These are phyloP conservation scores for Trametes meyenii DNA, from an alignment of 768 basidiomycete species.

Conservation along the genomic window DNA sequence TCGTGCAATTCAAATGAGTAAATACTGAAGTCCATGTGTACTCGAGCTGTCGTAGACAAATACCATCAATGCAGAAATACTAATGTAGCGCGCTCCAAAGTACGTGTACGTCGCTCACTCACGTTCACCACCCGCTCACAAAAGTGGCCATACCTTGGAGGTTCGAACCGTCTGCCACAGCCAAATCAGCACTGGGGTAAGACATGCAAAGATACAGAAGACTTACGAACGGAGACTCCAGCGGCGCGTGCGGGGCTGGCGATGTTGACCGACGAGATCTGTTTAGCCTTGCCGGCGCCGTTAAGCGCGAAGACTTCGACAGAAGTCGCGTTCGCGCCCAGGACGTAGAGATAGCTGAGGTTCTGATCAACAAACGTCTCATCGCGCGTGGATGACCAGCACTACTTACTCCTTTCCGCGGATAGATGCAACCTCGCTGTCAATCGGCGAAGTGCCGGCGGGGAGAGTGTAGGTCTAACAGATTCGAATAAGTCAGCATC, in stretches of 20 bases:
- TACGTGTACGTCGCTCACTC: not conserved
- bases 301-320: conserved; percentile 43
- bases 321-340: conserved; percentile 40
- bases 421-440: conserved; percentile 33
- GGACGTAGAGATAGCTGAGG: conserved; percentile 45
- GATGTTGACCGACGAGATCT: conserved; percentile 38
- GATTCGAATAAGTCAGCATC: not conserved
- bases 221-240: conserved; percentile 37
- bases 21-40: no score
- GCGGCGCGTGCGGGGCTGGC: conserved; percentile 35
- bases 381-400: no score
- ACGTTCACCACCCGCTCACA: conserved; percentile 6
- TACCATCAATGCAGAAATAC: not conserved
- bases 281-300: conserved; percentile 40
- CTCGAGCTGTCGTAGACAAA: not conserved
- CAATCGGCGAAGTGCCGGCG: conserved; percentile 28
- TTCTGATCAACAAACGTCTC: not conserved
- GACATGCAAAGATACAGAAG: not conserved
- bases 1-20: no score
- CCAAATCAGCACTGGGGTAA: not conserved
- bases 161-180: conserved; percentile 32
- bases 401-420: conserved; percentile 36
- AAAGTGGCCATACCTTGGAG: conserved; percentile 43
- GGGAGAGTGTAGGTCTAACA: conserved; percentile 27
- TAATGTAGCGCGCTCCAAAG: not conserved